phyloP scores from a whole-genome alignment of 306 rosid genomes.

The Sicyos baderoa region DNA sequence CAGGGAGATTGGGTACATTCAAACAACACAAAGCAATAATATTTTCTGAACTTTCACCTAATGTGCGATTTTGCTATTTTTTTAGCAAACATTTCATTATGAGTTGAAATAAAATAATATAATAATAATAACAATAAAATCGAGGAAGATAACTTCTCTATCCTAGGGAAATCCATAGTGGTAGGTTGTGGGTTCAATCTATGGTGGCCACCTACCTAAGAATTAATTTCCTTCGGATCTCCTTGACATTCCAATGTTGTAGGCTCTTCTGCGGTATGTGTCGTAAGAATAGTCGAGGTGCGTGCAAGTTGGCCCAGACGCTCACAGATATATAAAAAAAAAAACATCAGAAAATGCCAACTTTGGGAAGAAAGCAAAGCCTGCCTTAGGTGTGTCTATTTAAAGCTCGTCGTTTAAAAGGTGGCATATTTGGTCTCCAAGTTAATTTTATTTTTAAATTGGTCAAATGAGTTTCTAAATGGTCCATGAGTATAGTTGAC shows the following conservation, averaged over 20 bases:
- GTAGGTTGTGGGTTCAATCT: too few relatives aligned
- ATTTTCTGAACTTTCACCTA: not conserved
- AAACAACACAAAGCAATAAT: not conserved
- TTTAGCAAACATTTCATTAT: not conserved
- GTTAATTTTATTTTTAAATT: too few relatives aligned
- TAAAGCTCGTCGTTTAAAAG: not conserved
- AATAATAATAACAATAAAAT: not conserved
- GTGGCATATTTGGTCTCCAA: not conserved
- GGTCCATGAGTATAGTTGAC: not conserved
- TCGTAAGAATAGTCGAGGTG: too few relatives aligned
- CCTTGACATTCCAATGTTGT: too few relatives aligned
- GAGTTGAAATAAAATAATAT: not conserved
- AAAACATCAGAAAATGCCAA: too few relatives aligned
- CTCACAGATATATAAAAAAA: too few relatives aligned
- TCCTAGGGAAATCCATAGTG: not conserved
- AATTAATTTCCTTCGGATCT: too few relatives aligned
- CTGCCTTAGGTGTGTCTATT: too few relatives aligned
- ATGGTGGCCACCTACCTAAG: too few relatives aligned
- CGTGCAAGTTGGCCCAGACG: too few relatives aligned
- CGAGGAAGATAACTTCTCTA: not conserved
- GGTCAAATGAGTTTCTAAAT: not conserved
- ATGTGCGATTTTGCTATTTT: not conserved
- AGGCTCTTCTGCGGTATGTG: too few relatives aligned
- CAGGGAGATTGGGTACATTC: not conserved
- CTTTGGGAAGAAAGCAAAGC: too few relatives aligned